Conservation (phyloP, 345 rosid species). For the Melaleuca quinquenervia region DNA sequence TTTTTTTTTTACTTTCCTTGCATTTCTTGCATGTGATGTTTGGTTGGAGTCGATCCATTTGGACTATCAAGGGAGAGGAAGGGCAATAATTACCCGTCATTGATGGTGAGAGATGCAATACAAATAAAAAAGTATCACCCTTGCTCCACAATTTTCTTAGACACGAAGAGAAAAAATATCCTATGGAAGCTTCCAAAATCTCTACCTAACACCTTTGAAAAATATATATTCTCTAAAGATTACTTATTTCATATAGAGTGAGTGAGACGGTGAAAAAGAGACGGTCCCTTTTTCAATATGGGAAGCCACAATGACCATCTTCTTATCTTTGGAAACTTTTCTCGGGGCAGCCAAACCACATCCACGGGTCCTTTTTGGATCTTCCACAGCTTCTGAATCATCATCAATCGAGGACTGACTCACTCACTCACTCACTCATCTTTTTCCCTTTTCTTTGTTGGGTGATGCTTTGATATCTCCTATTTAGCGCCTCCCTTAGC, state of each 20-base stretch:
- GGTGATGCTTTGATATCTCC: background rate
- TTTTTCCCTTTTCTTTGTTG: background rate
- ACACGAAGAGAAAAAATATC: background rate
- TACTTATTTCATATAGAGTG: background rate
- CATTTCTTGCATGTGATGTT: slow-evolving; percentile 19
- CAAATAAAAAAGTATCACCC: background rate
- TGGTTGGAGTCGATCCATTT: slow-evolving; percentile 6
- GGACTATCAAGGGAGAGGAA: background rate
- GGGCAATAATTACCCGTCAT: slow-evolving; percentile 7
- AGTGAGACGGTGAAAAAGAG: slow-evolving; percentile 7
- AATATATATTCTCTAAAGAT: background rate
- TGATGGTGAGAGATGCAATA: background rate
- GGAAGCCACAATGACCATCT: background rate
- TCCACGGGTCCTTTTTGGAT: background rate
- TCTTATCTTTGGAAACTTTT: background rate
- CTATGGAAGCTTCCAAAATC: slow-evolving; percentile 25
- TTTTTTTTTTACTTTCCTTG: background rate
- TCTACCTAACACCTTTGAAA: slow-evolving; percentile 31
- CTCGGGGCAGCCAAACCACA: background rate
- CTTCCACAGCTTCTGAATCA: background rate
- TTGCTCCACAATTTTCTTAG: background rate
- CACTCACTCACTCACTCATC: background rate
- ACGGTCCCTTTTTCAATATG: background rate
- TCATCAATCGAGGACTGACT: background rate
- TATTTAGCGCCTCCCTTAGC: background rate